Evolutionary conservation across 331 rosid genomes (phyloP).

Genomic region (Pyrus hybrid): DNA sequence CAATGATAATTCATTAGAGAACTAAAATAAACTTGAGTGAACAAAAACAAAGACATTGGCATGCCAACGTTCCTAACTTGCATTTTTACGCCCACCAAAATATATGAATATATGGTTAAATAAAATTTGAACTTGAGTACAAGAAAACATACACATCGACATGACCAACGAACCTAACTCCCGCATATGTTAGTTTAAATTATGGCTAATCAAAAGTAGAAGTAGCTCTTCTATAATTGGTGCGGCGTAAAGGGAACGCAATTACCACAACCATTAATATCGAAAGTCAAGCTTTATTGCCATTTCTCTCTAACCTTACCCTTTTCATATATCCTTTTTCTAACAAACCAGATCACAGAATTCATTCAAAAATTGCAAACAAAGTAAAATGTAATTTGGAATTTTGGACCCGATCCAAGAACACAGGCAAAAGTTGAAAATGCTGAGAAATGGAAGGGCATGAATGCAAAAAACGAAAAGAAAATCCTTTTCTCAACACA

Average conservation of each 20-base stretch:
- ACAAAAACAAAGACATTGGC: background rate
- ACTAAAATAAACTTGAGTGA: too few relatives aligned
- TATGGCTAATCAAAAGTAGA: background rate
- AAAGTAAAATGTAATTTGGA: background rate
- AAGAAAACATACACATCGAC: fast-evolving
- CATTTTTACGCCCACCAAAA: too few relatives aligned
- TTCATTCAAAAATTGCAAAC: background rate
- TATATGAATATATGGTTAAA: too few relatives aligned
- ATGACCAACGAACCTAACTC: background rate
- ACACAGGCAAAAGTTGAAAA: background rate
- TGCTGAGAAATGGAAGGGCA: background rate
- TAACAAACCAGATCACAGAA: background rate
- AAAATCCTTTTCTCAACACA: background rate
- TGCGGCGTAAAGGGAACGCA: conserved; percentile 18
- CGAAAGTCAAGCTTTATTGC: background rate
- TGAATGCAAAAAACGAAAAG: background rate
- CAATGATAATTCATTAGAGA: background rate
- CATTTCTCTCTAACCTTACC: background rate
- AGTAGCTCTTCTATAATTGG: background rate
- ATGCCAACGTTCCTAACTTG: background rate
- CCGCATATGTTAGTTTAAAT: background rate
- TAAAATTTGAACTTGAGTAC: background rate
- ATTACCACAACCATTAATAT: background rate
- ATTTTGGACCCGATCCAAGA: background rate
- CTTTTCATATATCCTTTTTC: background rate